A percentile compares a stretch with the other conserved stretches of the same genome.
phyloP scores from a whole-genome alignment of 768 basidiomycete species.

The Glaciozyma martinii region DNA sequence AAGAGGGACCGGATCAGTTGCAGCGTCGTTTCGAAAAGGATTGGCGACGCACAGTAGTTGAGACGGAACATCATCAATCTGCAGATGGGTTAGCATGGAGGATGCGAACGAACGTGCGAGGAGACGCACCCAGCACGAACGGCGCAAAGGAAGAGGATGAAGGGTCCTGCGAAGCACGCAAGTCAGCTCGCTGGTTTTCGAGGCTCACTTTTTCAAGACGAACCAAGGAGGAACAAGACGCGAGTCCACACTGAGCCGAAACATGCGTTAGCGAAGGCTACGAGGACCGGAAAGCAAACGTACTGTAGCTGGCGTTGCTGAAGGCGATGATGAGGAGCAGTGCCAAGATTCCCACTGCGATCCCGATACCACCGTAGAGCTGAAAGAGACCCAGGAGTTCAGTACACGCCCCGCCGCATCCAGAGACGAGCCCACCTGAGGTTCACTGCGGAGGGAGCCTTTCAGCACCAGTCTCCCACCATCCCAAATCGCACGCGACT shows the following conservation, averaged over 20 bases:
- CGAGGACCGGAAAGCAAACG: not conserved
- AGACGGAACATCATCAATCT: conserved; percentile 24
- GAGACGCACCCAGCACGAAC: conserved; percentile 7
- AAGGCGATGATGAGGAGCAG: conserved; percentile 17
- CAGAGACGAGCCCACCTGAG: conserved; percentile 1
- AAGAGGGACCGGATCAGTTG: not conserved
- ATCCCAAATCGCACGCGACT: not conserved
- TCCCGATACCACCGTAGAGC: conserved; percentile 26
- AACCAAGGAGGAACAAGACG: conserved; percentile 8
- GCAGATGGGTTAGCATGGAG: not conserved
- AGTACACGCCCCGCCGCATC: not conserved
- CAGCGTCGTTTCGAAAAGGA: not conserved
- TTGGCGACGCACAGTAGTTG: conserved; percentile 13
- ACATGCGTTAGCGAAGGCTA: not conserved
- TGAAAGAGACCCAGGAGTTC: not conserved
- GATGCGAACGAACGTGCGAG: not conserved
- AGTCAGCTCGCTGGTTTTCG: not conserved
- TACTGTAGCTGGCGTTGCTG: conserved; percentile 20
- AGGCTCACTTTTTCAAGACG: not conserved
- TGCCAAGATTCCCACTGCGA: conserved; percentile 5
- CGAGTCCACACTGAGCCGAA: conserved; percentile 2
- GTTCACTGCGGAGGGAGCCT: not conserved
- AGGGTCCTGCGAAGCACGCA: not conserved
- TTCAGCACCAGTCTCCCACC: not conserved
- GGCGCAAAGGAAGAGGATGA: conserved; percentile 11